Evolutionary conservation across 306 rosid genomes (phyloP), one percentile per base, ranked within the genome.

Genomic region (Casuarina equisetifolia): DNA sequence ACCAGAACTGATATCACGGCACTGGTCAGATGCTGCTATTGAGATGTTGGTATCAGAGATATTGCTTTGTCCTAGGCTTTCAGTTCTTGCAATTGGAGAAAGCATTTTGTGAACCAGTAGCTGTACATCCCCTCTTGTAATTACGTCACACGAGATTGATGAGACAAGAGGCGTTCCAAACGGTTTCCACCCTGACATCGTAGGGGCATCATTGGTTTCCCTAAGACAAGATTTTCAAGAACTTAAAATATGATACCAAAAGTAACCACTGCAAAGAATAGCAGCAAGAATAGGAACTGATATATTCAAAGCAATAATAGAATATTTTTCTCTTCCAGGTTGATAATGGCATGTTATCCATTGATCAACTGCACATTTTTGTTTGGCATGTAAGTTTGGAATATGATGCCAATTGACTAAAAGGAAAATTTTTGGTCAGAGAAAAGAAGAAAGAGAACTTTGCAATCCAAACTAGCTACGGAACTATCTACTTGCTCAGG

Each of bases 161-260:
- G 87, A 86, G 69, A 92, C 89, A 58, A 95, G 85, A 74, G 99
- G 99, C 58, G 89, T 83, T 90, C 97, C 97, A 75, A 72, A 91
- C 3, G 96, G 91, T 80, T 88, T 85, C 96, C 97, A 94, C 74
- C 97, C 98, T 20, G 98, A 93, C 52, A 83, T 68, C 54, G 79
- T 69, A 57, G 84, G 92, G 2, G 89, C 83, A 82, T 86, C 89
- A 67, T 87, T 88, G 52, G 77, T 80, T 72, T 74, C 85, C 89
- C 97, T 93, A 13, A 63, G 66, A 82, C 43, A 77, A 70, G 68
- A 75, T 68, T 46, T 49, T 44, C 40, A 69, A 58, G 36, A 76
- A 40, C 66, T 82, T 69, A 70, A 61, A 38, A 80, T 74, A 59
- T 72, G 50, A 69, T 39, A 15, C 62, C 74, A 75, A 17, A 52